Evolutionary conservation across 1,284 basidiomycete species (phyloP).

Genomic region (Lentinula novae-zelandiae): DNA sequence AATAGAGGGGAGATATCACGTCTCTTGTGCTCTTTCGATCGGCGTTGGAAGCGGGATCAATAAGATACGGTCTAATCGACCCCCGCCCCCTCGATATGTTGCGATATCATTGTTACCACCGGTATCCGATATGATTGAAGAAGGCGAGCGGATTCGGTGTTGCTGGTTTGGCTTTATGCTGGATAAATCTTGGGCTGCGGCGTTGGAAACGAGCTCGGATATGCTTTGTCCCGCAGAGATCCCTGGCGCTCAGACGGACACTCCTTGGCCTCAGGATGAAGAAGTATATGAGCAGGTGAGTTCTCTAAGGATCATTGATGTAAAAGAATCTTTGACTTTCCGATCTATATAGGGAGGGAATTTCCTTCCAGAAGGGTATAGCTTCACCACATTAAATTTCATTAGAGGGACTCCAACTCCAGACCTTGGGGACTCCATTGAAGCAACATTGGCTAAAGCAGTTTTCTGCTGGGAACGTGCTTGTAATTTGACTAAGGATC

Average conservation of each 20-base stretch:
- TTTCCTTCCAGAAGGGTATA: conserved; percentile 1
- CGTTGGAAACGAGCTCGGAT: conserved; percentile 21
- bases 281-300: conserved; percentile 24
- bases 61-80: conserved; percentile 21
- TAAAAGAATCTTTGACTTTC: background rate
- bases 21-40: conserved; percentile 28
- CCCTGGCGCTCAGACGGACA: conserved; percentile 24
- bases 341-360: background rate
- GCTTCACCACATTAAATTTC: conserved; percentile 4
- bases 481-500: conserved; percentile 29
- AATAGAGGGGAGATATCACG: conserved; percentile 32
- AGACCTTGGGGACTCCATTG: background rate
- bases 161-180: conserved; percentile 33
- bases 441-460: conserved; percentile 6
- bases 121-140: conserved; percentile 22
- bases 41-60: conserved; percentile 27
- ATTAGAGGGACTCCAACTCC: background rate
- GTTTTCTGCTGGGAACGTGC: conserved; percentile 6
- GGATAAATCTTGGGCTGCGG: conserved; percentile 28
- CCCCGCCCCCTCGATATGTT: background rate
- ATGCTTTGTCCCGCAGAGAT: conserved; percentile 17
- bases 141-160: conserved; percentile 32
- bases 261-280: conserved; percentile 31
- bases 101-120: background rate
- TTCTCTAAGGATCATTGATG: background rate